Evolutionary conservation across 1,284 basidiomycete species (phyloP), one percentile per base, ranked within the genome.

Genomic region (Boletus smithii): DNA sequence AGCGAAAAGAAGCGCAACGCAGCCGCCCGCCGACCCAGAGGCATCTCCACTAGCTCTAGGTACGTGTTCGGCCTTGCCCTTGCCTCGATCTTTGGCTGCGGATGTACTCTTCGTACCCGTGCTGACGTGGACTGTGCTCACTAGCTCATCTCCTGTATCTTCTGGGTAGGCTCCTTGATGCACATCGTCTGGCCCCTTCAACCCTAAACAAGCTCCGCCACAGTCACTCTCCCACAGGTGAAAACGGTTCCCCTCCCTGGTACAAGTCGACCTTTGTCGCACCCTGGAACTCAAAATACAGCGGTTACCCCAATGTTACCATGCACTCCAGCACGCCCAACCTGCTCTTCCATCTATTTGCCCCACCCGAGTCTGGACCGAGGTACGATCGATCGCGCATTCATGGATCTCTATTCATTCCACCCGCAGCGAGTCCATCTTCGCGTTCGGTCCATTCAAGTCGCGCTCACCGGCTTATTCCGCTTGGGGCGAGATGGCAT

Each of bases 1-100:
- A 83, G 77, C 63, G 85, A 88, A 71, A 87, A 87, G 74, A 88
- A 88, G 64, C 83, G 87, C 51, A 72, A 69, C 51, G 69, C 76
- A 30, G 62, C 75, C 35, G 73, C 69, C 53, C 77, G 85, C 53
- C 74, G 84, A 63, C 81, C 85, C 18, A 78, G 83, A 56, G 77
- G 81, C 56, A 65, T 77, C 39, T 69, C 77, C 42, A 68, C 68
- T 27, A 68, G 68, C 41, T 61, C 72, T 24, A 76, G 72, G 75
- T 80, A 63, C 51, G 73, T 46, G 23, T 37, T 18, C 23, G 11
- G n/a, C 36, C 35, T 29, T 23, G 1, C 44, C 10, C 38, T 23
- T 0, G 42, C 43, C 29, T 24, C 46, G 47, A 42, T 59, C 48
- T 32, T 42, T 53, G 35, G 46, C 60, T 50, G 40, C 53, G 63